A percentile compares a stretch with the other conserved stretches of the same genome.
Conservation (phyloP, 2,329 filamentous ascomycete genomes). For the Ophiosphaerella herpotricha region DNA sequence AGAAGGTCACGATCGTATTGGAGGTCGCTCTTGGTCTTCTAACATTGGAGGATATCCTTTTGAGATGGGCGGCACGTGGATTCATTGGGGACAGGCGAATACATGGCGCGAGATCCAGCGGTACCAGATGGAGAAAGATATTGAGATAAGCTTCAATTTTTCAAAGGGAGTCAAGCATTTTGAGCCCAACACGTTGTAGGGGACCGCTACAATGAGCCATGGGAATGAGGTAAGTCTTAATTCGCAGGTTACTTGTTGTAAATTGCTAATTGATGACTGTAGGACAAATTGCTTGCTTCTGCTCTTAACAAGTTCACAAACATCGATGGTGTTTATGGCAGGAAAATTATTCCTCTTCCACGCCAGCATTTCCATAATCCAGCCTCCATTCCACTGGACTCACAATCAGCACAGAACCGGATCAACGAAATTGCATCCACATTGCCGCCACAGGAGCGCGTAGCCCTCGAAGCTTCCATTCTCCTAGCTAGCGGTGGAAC, state of each 20-base stretch:
- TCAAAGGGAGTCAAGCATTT: constrained; percentile 51
- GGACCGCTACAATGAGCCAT: constrained; percentile 45
- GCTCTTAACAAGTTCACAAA: constrained; percentile 53
- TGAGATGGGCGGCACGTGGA: constrained; percentile 53
- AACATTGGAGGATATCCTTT: constrained; percentile 39
- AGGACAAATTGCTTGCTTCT: constrained; percentile 17
- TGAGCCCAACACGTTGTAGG: constrained; percentile 40
- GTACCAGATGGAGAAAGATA: constrained; percentile 48
- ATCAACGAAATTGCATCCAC: constrained; percentile 48
- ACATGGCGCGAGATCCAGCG: constrained; percentile 49
- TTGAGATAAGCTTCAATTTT: constrained; percentile 47
- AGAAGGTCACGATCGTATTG: constrained; percentile 50
- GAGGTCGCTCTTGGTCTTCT: constrained; percentile 50
- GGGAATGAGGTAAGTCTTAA: constrained; percentile 44
- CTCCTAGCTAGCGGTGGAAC: constrained; percentile 52
- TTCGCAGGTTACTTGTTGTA: background rate
- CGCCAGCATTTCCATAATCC: constrained; percentile 36
- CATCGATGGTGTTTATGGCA: constrained; percentile 50
- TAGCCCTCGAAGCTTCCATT: constrained; percentile 49
- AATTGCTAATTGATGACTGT: constrained; percentile 13
- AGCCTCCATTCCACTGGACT: constrained; percentile 11
- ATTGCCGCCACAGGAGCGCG: constrained; percentile 49
- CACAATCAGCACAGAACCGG: constrained; percentile 48
- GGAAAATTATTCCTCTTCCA: constrained; percentile 49
- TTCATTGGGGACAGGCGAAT: constrained; percentile 32